Percentiles rank a stretch among this genome's conserved stretches.
phyloP scores from a whole-genome alignment of 148 eudicot genomes.

The Rhododendron vialii region DNA sequence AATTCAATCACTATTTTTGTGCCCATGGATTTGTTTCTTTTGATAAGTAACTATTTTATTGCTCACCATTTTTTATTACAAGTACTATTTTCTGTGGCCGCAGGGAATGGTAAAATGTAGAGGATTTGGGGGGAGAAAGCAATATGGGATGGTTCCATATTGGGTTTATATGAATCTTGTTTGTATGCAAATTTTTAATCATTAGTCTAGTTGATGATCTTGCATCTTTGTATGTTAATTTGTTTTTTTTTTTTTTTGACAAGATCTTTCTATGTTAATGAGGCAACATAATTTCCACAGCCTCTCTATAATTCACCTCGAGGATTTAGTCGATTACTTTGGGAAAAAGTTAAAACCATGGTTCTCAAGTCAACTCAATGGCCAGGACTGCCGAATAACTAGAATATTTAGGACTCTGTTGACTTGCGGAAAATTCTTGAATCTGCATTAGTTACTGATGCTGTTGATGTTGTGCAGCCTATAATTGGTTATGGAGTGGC shows the following conservation, averaged over 20 bases:
- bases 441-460: background rate
- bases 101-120: no score
- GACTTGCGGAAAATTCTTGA: background rate
- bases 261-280: background rate
- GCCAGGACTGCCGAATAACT: background rate
- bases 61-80: no score
- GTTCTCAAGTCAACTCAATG: background rate
- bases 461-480: conserved; percentile 32
- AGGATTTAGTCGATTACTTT: background rate
- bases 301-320: background rate
- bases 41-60: no score
- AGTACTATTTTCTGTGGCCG: no score
- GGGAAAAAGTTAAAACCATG: background rate
- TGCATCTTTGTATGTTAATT: background rate
- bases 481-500: conserved; percentile 52
- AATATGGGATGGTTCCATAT: no score
- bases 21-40: no score
- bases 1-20: no score
- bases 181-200: background rate
- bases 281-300: background rate
- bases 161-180: no score
- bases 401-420: background rate
- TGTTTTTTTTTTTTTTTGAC: no score
- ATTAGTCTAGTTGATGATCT: background rate
- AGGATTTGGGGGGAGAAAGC: no score